Evolutionary conservation across 805 yeast genomes (phyloP), one percentile per base, ranked within the genome.

Genomic region (Wickerhamiella hasegawae): DNA sequence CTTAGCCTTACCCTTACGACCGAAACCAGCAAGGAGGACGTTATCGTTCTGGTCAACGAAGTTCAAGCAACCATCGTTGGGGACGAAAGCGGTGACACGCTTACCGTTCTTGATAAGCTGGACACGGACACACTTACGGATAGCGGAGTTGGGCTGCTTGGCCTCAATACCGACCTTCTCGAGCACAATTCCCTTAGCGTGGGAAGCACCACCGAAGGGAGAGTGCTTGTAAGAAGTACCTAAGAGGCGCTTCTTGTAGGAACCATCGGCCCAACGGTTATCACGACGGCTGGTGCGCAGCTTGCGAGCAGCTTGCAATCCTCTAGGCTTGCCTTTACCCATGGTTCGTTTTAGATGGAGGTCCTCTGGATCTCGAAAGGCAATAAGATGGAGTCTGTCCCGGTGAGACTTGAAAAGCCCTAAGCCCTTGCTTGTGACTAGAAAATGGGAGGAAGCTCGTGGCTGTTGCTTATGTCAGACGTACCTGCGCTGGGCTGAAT

Each of bases 1-100:
- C 93, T 90, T 90, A 68, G 98, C 98, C 78, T 90, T 90, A 76
- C 98, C 98, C 78, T 94, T 90, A 75, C 97, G 84, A 83, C 99
- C 99, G 84, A 90, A 90, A 77, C 99, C 99, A 61, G 99, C 97
- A 59, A 90, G 76, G 61, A 90, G 74, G 58, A 90, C 99, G 71
- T 90, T 97, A 73, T 90, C 99, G 76, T 90, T 90, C 75, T 90
- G 97, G 66, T 90, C 99, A 59, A 90, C 96, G 58, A 78, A 90
- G 90, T 90, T 90, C 69, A 90, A 73, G 78, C 98, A 90, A 87
- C 99, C 99, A 72, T 90, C 99, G 62, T 90, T 87, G 69, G 99
- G 98, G 64, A 90, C 99, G 92, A 90, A 90, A 68, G 99, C 99
- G 60, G 98, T 90, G 55, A 85, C 98, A 73, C 82, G 87, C 80